phyloP scores from a whole-genome alignment of 2,329 filamentous ascomycete genomes.

The Chaetomiaceae sp. region DNA sequence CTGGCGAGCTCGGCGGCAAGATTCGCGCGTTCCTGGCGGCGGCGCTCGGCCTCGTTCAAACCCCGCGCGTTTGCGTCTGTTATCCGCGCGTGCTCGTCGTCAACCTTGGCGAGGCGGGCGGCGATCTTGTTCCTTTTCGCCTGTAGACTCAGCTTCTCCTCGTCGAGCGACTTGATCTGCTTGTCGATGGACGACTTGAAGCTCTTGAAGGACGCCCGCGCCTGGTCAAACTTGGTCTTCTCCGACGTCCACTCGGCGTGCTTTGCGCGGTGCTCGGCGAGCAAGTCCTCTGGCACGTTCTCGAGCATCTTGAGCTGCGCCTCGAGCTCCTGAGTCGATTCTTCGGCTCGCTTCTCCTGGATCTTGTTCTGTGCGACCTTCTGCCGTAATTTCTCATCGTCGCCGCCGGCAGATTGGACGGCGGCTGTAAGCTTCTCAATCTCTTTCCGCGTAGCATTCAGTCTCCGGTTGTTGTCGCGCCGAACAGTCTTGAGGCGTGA shows the following conservation, averaged over 20 bases:
- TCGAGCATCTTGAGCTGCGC: constrained; percentile 63
- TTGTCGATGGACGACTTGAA: constrained; percentile 59
- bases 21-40: constrained; percentile 45
- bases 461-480: constrained; percentile 68
- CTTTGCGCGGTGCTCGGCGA: constrained; percentile 50
- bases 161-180: constrained; percentile 57
- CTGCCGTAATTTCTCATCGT: constrained; percentile 70
- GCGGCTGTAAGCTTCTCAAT: constrained; percentile 64
- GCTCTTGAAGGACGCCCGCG: constrained; percentile 49
- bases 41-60: constrained; percentile 58
- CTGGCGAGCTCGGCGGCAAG: constrained; percentile 44
- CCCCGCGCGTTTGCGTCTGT: constrained; percentile 63
- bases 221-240: constrained; percentile 56
- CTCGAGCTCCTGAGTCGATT: constrained; percentile 35
- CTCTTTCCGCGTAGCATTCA: constrained; percentile 65
- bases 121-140: constrained; percentile 70
- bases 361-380: constrained; percentile 71
- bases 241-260: constrained; percentile 51
- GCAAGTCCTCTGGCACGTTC: constrained; percentile 58
- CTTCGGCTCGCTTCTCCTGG: constrained; percentile 59
- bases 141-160: constrained; percentile 58
- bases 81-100: constrained; percentile 67
- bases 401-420: constrained; percentile 63
- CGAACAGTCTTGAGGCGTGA: constrained; percentile 64
- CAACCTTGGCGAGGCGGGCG: constrained; percentile 65